These are phyloP conservation scores for Myotisia sp. DNA, from an alignment of 2,329 filamentous ascomycete genomes.

Conservation along the genomic window DNA sequence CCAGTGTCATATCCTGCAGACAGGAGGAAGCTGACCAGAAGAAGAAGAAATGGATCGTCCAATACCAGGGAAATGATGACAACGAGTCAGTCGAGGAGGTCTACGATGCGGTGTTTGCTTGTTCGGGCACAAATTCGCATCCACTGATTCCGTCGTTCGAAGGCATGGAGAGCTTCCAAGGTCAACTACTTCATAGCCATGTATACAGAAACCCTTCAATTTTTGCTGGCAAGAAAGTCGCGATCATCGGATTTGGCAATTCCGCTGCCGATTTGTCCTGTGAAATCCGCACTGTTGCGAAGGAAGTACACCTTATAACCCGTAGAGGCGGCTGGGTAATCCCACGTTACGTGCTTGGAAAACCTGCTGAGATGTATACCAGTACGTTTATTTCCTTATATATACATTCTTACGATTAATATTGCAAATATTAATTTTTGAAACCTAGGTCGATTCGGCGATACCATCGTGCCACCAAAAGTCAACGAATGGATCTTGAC, in stretches of 20 bases:
- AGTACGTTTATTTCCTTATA: constrained; percentile 17
- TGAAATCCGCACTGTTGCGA: constrained; percentile 23
- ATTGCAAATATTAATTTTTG: background rate
- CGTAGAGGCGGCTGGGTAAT: constrained; percentile 27
- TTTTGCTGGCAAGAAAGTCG: constrained; percentile 26
- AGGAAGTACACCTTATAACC: constrained; percentile 26
- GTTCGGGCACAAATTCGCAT: constrained; percentile 21
- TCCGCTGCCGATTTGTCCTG: constrained; percentile 29
- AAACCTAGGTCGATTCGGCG: constrained; percentile 9
- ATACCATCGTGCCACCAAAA: constrained; percentile 11
- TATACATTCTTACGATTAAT: constrained; percentile 14
- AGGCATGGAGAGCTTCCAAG: constrained; percentile 21
- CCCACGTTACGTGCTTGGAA: constrained; percentile 26
- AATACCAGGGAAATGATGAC: constrained; percentile 12
- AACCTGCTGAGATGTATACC: constrained; percentile 24
- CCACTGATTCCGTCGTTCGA: constrained; percentile 22
- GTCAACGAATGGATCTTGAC: constrained; percentile 20
- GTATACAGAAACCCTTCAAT: constrained; percentile 22
- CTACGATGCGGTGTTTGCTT: constrained; percentile 26
- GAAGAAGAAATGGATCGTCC: constrained; percentile 21
- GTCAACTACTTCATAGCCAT: constrained; percentile 27
- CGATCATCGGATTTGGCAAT: constrained; percentile 26
- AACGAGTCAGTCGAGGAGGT: constrained; percentile 13
- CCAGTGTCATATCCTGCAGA: constrained; percentile 20
- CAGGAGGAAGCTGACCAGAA: constrained; percentile 1